Evolutionary conservation across 495 filamentous ascomycete genomes (phyloP).

Genomic region (Penicillium verhagenii): DNA sequence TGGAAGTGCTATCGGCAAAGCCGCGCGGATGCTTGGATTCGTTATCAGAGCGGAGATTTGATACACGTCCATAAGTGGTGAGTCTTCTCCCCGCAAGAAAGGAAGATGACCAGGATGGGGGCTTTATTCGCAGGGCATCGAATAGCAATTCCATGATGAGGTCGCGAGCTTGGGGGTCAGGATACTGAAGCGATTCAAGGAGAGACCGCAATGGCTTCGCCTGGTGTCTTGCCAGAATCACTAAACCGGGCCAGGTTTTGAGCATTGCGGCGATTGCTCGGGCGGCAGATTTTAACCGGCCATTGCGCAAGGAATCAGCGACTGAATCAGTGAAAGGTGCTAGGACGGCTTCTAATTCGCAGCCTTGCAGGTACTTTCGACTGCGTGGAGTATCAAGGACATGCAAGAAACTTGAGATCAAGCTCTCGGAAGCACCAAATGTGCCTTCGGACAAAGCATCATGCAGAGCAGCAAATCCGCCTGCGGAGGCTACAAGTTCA

Average conservation of each 20-base stretch:
- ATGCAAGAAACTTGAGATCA: conserved; percentile 82
- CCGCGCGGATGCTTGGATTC: conserved; percentile 42
- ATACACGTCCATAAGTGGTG: conserved; percentile 90
- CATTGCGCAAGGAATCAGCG: conserved; percentile 63
- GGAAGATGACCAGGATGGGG: conserved; percentile 93
- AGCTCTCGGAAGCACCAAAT: conserved; percentile 85
- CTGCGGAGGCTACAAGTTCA: conserved; percentile 69
- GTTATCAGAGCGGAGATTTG: conserved; percentile 72
- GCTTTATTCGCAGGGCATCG: conserved; percentile 88
- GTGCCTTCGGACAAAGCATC: conserved; percentile 87
- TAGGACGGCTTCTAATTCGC: conserved; percentile 76
- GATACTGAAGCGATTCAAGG: conserved; percentile 72
- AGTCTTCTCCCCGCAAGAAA: conserved; percentile 90
- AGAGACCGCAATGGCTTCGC: conserved; percentile 81
- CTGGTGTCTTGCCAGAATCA: conserved; percentile 80
- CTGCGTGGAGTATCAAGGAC: conserved; percentile 81
- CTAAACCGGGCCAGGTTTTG: conserved; percentile 87
- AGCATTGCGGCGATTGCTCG: conserved; percentile 84
- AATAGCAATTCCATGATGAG: conserved; percentile 82
- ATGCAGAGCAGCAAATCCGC: conserved; percentile 76
- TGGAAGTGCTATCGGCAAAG: conserved; percentile 59
- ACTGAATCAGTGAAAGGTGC: conserved; percentile 86
- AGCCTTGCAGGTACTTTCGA: conserved; percentile 76
- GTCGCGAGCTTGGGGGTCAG: conserved; percentile 62
- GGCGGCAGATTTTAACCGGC: conserved; percentile 77